A percentile compares a stretch with the other conserved stretches of the same genome.
These are phyloP conservation scores for Lyophyllum decastes DNA, from an alignment of 768 basidiomycete species.

Conservation along the genomic window DNA sequence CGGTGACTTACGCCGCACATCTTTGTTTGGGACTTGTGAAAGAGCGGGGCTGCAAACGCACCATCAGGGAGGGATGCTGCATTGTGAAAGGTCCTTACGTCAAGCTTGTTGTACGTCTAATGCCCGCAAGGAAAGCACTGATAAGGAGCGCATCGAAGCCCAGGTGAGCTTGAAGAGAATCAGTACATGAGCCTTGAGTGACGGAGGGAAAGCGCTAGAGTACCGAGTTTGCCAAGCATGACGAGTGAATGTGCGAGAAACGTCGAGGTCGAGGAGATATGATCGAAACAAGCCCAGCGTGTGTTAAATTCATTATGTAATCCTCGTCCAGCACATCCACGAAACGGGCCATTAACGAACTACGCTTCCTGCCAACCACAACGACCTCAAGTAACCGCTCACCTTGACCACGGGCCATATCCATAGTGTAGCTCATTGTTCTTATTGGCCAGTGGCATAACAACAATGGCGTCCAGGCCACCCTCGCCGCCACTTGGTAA, in stretches of 20 bases:
- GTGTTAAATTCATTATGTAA: conserved; percentile 19
- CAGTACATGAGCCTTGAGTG: conserved; percentile 11
- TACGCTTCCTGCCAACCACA: conserved; percentile 5
- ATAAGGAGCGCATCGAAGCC: conserved; percentile 79
- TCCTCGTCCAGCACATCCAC: not conserved
- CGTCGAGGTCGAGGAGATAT: not conserved
- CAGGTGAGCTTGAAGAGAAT: conserved; percentile 50
- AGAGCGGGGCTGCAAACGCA: conserved; percentile 62
- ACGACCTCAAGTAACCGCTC: not conserved
- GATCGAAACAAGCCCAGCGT: conserved; percentile 3
- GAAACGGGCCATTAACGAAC: not conserved
- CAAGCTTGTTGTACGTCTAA: conserved; percentile 80
- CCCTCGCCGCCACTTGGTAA: conserved; percentile 41
- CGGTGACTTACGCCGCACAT: conserved; percentile 71
- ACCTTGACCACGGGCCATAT: conserved; percentile 5
- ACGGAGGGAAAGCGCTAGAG: conserved; percentile 12
- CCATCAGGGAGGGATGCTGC: not conserved
- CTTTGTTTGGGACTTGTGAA: conserved; percentile 82
- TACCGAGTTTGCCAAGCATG: conserved; percentile 67
- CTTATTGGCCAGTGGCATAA: not conserved
- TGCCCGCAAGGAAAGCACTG: conserved; percentile 81
- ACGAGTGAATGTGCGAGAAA: not conserved
- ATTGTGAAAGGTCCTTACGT: conserved; percentile 55
- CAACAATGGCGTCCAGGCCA: conserved; percentile 43
- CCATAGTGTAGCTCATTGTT: conserved; percentile 1